Conservation (phyloP, 345 rosid genomes). For the Pseudoturritis turrita region DNA sequence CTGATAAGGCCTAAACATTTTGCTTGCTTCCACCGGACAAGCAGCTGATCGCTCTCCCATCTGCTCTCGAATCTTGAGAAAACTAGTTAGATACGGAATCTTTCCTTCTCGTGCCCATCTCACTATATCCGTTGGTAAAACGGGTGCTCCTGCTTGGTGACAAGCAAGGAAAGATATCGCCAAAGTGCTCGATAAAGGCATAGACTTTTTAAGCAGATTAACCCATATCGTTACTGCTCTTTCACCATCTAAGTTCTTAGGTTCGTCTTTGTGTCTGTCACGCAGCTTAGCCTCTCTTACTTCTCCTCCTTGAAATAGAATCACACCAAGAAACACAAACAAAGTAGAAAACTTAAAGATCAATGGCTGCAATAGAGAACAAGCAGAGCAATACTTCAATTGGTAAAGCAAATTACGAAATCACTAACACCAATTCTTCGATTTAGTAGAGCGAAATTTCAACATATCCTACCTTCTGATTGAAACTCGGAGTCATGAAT, state of each 20-base stretch:
- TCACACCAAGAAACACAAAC: too few species aligned
- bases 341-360: too few species aligned
- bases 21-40: conserved; percentile 51
- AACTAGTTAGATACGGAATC: conserved; percentile 65
- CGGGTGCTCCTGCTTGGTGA: conserved; percentile 59
- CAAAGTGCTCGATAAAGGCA: conserved; percentile 54
- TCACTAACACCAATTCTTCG: not conserved
- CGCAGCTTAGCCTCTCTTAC: conserved; percentile 24
- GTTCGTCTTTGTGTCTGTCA: conserved; percentile 34
- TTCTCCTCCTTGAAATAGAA: conserved; percentile 1
- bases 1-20: conserved; percentile 62
- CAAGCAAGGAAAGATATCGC: conserved; percentile 76
- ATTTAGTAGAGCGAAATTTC: not conserved
- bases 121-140: conserved; percentile 64
- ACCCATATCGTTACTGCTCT: conserved; percentile 65
- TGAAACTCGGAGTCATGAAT: conserved; percentile 51
- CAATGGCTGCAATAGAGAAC: too few species aligned
- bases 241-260: conserved; percentile 49
- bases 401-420: too few species aligned
- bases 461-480: conserved; percentile 12
- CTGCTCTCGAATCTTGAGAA: conserved; percentile 51
- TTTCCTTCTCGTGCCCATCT: conserved; percentile 73
- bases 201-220: conserved; percentile 42
- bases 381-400: too few species aligned
- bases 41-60: conserved; percentile 50